phyloP scores from a whole-genome alignment of 1,284 basidiomycete genomes.

The Volvariella surrecta region DNA sequence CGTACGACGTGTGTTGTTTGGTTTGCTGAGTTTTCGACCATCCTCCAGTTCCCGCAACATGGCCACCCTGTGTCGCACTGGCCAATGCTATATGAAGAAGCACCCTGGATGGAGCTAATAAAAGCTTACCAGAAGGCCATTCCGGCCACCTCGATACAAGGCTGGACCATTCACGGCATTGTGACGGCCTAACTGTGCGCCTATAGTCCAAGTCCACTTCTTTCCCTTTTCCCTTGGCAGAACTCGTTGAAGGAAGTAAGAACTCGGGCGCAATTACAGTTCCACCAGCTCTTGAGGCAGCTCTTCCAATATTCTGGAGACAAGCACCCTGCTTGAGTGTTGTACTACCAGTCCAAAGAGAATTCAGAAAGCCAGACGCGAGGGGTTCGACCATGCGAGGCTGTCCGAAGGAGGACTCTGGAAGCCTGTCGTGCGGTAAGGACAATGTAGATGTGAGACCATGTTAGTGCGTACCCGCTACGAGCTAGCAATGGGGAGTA shows the following conservation, averaged over 20 bases:
- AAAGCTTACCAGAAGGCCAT: slow-evolving; percentile 31
- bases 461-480: no score
- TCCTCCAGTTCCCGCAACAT: no score
- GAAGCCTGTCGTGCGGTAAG: no score
- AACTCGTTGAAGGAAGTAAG: slow-evolving; percentile 44
- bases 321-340: slow-evolving; percentile 13
- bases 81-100: neutral
- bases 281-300: neutral
- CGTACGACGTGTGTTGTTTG: no score
- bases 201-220: slow-evolving; percentile 18
- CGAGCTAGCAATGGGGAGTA: no score
- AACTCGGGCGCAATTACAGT: slow-evolving; percentile 31
- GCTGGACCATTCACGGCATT: slow-evolving; percentile 36
- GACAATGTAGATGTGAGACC: no score
- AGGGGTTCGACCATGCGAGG: slow-evolving; percentile 46
- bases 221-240: slow-evolving; percentile 43
- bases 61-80: no score
- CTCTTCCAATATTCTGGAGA: slow-evolving; percentile 11
- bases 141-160: slow-evolving; percentile 31
- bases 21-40: no score
- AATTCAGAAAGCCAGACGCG: slow-evolving; percentile 39
- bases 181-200: slow-evolving; percentile 19
- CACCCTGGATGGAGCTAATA: neutral
- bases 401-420: slow-evolving; percentile 26
- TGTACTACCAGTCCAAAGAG: slow-evolving; percentile 37